Base-by-base conservation (phyloP, 331 rosid genomes). In the Telfairia occidentalis region DNA sequence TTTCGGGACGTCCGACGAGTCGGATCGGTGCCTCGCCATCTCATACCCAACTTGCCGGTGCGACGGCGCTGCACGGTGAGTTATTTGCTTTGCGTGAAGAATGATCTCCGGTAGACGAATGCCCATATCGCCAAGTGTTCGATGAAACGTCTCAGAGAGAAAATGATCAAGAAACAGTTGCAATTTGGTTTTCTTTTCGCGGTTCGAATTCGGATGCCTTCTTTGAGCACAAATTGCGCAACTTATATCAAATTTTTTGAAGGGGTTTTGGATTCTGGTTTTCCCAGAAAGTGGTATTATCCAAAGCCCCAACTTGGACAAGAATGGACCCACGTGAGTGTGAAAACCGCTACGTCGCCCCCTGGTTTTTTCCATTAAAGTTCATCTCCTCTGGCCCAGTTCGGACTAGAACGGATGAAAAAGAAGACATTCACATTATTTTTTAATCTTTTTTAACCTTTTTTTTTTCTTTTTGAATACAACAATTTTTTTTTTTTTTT, bases 21-120 rank as follows among this genome's bases (percentile, higher is more conserved):
- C 24, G 15, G 76, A 16, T n/a, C 60, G 76, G 16, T 30, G 57
- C 57, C 15, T 43, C 15, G n/a, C 8, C 57, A 29, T 24, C 18
- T 69, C 74, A 7, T 13, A 69, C 2, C 74, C 74, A 26, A 43
- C 37, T 45, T 45, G 54, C 42, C 58, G 76, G 24, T 37, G 24
- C 26, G 48, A 35, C 30, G 46, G n/a, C 18, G 71, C 67, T 19
- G 50, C 9, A 4, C 67, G 50, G 40, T 61, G 61, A 46, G 69
- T 61, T 2, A 32, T 64, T 43, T 59, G 72, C 78, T 35, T 75
- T 1, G 78, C 78, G 30, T 75, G 71, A 35, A 40, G 57, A 43
- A 75, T 64, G 45, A 58, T 34, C 55, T 46, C 72, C 34, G 71
- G 73, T 4, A 76, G 61, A 60, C 46, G 60, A 21, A 76, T 57